These are phyloP conservation scores for Claviceps capensis DNA, from an alignment of 2,329 filamentous ascomycete species.

Conservation along the genomic window DNA sequence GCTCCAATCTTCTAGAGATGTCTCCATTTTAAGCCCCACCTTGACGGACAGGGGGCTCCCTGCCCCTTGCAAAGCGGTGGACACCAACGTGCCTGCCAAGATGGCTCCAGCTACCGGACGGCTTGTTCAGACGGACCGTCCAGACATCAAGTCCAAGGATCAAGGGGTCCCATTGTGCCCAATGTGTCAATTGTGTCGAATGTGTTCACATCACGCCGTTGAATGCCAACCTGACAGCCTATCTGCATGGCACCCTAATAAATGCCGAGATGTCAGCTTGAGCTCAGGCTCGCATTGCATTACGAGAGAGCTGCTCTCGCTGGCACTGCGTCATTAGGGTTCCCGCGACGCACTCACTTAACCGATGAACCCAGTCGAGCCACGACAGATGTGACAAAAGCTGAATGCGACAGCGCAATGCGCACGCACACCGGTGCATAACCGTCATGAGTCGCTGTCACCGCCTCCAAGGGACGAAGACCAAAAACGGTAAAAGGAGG, in stretches of 20 bases:
- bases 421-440: too few species aligned
- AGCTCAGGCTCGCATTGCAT: too few species aligned
- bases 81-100: not conserved
- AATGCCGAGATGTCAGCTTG: too few species aligned
- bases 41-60: not conserved
- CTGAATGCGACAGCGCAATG: not conserved
- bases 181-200: not conserved
- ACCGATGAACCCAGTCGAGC: not conserved
- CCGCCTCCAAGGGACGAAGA: not conserved
- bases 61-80: not conserved
- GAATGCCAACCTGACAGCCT: too few species aligned
- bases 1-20: not conserved
- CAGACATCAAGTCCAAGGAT: not conserved
- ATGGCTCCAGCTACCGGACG: not conserved
- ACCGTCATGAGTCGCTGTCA: not conserved
- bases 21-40: not conserved
- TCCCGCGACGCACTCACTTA: not conserved
- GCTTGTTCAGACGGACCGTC: not conserved
- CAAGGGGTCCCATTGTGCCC: not conserved
- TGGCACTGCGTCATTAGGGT: too few species aligned
- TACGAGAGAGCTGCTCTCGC: too few species aligned
- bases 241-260: too few species aligned
- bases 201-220: not conserved
- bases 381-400: not conserved
- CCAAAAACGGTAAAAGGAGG: not conserved